Evolutionary conservation across 768 basidiomycete genomes (phyloP).

Genomic region (Cystofilobasidium ferigula): DNA sequence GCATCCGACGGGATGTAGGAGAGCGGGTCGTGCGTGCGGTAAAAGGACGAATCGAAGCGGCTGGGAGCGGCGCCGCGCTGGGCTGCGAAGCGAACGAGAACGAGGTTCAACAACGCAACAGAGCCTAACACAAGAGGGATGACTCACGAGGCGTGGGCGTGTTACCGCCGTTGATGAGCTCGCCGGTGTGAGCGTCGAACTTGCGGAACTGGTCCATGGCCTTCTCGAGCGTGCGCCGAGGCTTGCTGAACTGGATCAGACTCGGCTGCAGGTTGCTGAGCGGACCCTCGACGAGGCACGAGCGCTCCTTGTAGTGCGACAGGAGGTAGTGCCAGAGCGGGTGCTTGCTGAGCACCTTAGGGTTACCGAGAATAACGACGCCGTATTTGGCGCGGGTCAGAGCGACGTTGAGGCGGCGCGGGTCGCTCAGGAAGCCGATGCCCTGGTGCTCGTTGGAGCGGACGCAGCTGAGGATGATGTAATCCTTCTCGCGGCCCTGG

Average conservation of each 20-base stretch:
- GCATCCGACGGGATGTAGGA: slow-evolving; percentile 91
- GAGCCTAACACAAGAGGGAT: not conserved
- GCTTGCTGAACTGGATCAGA: slow-evolving; percentile 99
- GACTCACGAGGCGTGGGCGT: slow-evolving; percentile 8
- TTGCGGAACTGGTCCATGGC: slow-evolving; percentile 88
- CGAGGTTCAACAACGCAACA: slow-evolving; percentile 11
- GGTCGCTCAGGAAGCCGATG: slow-evolving; percentile 98
- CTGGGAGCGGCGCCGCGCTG: slow-evolving; percentile 79
- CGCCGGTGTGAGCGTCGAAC: slow-evolving; percentile 81
- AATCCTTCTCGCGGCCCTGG: slow-evolving; percentile 99
- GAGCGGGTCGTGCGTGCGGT: slow-evolving; percentile 84
- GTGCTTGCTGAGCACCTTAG: slow-evolving; percentile 99
- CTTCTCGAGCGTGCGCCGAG: slow-evolving; percentile 73
- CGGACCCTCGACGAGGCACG: slow-evolving; percentile 86
- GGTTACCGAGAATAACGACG: slow-evolving; percentile 98
- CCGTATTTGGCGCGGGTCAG: slow-evolving; percentile 96
- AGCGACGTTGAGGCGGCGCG: slow-evolving; percentile 88
- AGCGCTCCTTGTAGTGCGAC: slow-evolving; percentile 96
- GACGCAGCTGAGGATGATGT: slow-evolving; percentile 95
- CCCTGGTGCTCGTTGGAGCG: slow-evolving; percentile 98
- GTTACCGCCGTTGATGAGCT: slow-evolving; percentile 37
- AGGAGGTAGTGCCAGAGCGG: slow-evolving; percentile 96
- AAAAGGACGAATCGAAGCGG: slow-evolving; percentile 91
- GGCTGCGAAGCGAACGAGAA: slow-evolving; percentile 35
- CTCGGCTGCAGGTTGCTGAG: slow-evolving; percentile 90